These are phyloP conservation scores for Cephalotrichum gorgonifer DNA, from an alignment of 2,329 filamentous ascomycete species.

Conservation along the genomic window DNA sequence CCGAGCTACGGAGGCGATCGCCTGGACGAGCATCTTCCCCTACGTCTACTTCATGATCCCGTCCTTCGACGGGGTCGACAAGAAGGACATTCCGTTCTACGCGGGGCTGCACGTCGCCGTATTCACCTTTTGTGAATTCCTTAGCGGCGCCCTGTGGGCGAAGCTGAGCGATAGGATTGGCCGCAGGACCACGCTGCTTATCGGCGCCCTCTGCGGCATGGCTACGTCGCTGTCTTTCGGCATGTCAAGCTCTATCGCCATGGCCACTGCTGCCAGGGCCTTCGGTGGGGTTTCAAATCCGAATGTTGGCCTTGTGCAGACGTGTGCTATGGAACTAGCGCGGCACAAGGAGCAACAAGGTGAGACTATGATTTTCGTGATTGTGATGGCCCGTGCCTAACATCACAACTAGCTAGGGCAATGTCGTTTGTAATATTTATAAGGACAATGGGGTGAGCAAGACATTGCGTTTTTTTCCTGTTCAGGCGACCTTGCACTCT, in stretches of 20 bases:
- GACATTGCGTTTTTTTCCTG: no score
- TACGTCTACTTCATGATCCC: neutral
- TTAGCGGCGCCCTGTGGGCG: neutral
- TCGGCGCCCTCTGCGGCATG: neutral
- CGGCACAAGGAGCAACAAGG: neutral
- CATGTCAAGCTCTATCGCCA: neutral
- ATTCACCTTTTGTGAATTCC: neutral
- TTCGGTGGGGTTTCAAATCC: neutral
- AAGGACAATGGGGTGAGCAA: neutral
- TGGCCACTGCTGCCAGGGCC: neutral
- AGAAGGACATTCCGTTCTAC: neutral
- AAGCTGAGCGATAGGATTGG: neutral
- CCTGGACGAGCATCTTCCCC: neutral
- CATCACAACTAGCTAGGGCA: neutral
- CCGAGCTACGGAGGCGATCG: neutral
- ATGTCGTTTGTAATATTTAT: neutral
- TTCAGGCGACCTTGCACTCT: no score
- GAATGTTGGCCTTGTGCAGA: neutral
- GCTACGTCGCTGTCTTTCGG: neutral
- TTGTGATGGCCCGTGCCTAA: neutral
- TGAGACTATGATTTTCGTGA: neutral
- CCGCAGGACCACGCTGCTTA: neutral
- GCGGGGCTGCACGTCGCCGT: neutral
- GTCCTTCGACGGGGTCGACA: neutral
- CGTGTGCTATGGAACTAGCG: neutral